Base-by-base conservation (phyloP, 2,329 filamentous ascomycete species). In the Davidsoniella australis region DNA sequence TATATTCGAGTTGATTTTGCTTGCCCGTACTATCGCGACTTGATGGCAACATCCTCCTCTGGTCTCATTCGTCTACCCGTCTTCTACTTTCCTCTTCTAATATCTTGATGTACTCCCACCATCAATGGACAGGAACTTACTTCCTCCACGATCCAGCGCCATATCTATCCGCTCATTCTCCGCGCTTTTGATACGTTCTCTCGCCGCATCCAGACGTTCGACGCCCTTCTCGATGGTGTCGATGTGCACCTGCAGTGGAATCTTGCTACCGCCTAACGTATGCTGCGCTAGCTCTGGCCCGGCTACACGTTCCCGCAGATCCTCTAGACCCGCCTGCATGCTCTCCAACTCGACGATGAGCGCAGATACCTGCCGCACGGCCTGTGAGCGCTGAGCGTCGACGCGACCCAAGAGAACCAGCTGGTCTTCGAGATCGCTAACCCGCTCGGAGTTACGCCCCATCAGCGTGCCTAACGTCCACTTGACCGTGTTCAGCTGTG, bases 211-310 rank as follows among this genome's bases (percentile, higher is more conserved):
- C 53, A 91, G 64, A 54, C 85, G 69, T 61, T 87, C 80, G 1
- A 88, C 76, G 0, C 82, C 81, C 45, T 76, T 67, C 51, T 82
- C 71, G 54, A 91, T 86, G 50, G 77, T 79, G 56, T 85, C 78
- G 39, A 91, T 78, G 59, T 91, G 83, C 40, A 85, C 78, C 46
- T 73, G 72, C 4, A 91, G 65, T 2, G 83, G 82, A 8, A 85
- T 68, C 4, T 26, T 26, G 5, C 41, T 23, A 24, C 68, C 65
- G 3, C 41, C 41, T 12, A 29, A n/a, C 6, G 66, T 65, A 23
- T 68, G 70, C 1, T 70, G 71, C 9, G 78, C 57, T 8, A 81
- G 61, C 55, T 78, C 78, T 0, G 84, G 82, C 50, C 74, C 71
- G 0, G 75, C 77, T 8, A 88, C 80, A 5, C 80, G 68, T 53